Evolutionary conservation across 352 stramenopile species (phyloP).

Genomic region (Phytophthora sansomeana): DNA sequence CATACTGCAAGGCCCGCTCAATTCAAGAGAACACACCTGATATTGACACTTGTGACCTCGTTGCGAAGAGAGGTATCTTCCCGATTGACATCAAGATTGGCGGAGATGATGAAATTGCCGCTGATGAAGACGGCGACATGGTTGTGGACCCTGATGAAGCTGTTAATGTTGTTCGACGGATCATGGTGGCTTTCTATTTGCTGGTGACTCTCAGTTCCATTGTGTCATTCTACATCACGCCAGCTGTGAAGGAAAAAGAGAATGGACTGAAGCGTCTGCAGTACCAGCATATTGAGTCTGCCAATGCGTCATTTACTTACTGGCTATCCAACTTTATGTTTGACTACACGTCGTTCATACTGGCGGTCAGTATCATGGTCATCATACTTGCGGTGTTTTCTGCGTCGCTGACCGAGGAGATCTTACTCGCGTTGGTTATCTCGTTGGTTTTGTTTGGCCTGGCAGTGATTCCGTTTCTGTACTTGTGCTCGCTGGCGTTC

Average conservation of each 20-base stretch:
- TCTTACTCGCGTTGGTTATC: constrained; percentile 49
- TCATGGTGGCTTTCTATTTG: constrained; percentile 92
- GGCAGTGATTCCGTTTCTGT: constrained; percentile 73
- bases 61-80: constrained; percentile 62
- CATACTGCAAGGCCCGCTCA: constrained; percentile 54
- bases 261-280: constrained; percentile 77
- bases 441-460: constrained; percentile 53
- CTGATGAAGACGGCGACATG: constrained; percentile 27
- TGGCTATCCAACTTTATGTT: constrained; percentile 78
- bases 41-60: constrained; percentile 52
- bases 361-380: constrained; percentile 42
- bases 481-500: constrained; percentile 74
- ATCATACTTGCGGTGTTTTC: constrained; percentile 51
- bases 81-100: constrained; percentile 35
- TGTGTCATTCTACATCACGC: constrained; percentile 68
- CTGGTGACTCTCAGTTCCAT: constrained; percentile 72
- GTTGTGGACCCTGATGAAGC: constrained; percentile 43
- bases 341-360: constrained; percentile 58
- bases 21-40: constrained; percentile 20
- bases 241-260: constrained; percentile 76
- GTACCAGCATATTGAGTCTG: constrained; percentile 69
- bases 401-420: constrained; percentile 36
- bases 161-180: constrained; percentile 73
- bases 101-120: constrained; percentile 24
- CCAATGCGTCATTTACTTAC: constrained; percentile 61